Conservation (phyloP, 2,329 filamentous ascomycete genomes). For the Aspergillus ochraceoroseus region DNA sequence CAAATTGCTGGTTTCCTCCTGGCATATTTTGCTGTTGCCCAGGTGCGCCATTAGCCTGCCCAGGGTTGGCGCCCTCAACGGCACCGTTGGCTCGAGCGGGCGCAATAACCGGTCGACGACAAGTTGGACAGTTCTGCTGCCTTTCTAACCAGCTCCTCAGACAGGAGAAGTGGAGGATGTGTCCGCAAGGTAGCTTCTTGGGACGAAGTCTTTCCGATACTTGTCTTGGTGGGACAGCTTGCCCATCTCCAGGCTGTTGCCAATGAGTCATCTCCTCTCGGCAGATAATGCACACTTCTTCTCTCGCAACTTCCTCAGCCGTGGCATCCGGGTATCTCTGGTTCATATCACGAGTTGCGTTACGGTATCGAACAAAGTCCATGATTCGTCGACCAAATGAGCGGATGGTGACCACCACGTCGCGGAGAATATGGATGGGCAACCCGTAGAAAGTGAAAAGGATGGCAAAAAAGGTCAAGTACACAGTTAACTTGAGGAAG, state of each 20-base stretch:
- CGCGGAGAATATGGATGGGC: slow-evolving; percentile 92
- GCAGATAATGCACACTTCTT: slow-evolving; percentile 96
- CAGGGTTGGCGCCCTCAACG: slow-evolving; percentile 26
- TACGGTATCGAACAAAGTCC: slow-evolving; percentile 83
- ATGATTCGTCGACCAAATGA: slow-evolving; percentile 87
- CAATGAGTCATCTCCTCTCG: slow-evolving; percentile 91
- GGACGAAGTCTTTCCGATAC: slow-evolving; percentile 78
- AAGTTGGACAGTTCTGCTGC: slow-evolving; percentile 95
- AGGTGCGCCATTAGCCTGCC: slow-evolving; percentile 22
- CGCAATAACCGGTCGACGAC: slow-evolving; percentile 72
- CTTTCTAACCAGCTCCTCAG: slow-evolving; percentile 95
- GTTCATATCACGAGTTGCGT: slow-evolving; percentile 92
- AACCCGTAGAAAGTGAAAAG: slow-evolving; percentile 90
- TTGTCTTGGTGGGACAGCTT: slow-evolving; percentile 30
- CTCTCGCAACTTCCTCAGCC: slow-evolving; percentile 72
- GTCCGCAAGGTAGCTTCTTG: slow-evolving; percentile 94
- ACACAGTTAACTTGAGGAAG: slow-evolving; percentile 84
- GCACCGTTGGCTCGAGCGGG: slow-evolving; percentile 30
- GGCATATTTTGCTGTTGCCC: slow-evolving; percentile 29
- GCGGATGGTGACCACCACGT: slow-evolving; percentile 87
- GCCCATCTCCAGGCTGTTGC: slow-evolving; percentile 49
- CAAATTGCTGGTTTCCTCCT: slow-evolving; percentile 38
- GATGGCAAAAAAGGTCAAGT: slow-evolving; percentile 87
- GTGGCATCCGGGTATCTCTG: slow-evolving; percentile 84
- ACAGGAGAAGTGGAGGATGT: slow-evolving; percentile 90